Evolutionary conservation across 78 protist species (phyloP).

Genomic region (Salpingoeca rosetta): DNA sequence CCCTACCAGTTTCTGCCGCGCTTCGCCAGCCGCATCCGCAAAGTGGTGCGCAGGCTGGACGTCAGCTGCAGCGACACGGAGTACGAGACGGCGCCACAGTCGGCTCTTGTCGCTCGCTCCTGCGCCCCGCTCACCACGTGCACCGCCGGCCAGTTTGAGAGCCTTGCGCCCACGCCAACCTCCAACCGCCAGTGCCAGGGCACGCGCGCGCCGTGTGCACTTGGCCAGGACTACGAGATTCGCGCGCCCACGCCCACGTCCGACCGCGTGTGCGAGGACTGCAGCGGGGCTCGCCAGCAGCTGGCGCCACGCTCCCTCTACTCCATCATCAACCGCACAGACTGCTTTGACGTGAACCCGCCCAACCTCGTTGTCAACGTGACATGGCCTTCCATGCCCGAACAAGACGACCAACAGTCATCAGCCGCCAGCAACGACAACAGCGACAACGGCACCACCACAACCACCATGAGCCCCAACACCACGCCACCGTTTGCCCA

Average conservation of each 20-base stretch:
- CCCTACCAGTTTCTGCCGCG: neutral
- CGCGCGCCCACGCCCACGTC: neutral
- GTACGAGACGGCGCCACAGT: neutral
- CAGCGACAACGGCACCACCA: too few relatives aligned
- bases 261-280: neutral
- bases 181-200: neutral
- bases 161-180: neutral
- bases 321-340: neutral
- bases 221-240: neutral
- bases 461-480: neutral
- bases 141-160: neutral
- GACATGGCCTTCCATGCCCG: neutral
- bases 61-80: neutral
- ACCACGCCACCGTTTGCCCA: neutral
- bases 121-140: neutral
- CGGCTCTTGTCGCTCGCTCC: neutral
- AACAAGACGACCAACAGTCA: neutral
- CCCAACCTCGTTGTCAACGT: neutral
- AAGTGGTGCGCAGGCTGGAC: neutral
- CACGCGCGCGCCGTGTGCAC: neutral
- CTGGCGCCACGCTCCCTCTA: neutral
- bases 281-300: neutral
- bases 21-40: neutral
- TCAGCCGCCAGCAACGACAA: too few relatives aligned
- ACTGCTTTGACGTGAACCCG: neutral